These are phyloP conservation scores for Artomyces pyxidatus DNA, from an alignment of 768 basidiomycete genomes.

Conservation along the genomic window DNA sequence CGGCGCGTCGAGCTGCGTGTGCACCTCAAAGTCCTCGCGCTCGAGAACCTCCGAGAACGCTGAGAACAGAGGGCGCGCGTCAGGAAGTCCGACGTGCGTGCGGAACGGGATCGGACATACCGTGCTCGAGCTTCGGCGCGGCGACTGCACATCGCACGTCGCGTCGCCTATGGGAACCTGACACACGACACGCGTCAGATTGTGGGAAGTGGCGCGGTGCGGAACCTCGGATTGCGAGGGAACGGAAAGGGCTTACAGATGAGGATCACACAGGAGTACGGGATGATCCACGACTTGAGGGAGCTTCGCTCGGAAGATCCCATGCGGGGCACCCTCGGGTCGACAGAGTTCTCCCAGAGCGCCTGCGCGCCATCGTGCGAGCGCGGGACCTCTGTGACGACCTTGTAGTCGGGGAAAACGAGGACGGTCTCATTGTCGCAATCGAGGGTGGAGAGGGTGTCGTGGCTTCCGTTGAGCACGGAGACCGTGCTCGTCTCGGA, in stretches of 20 bases:
- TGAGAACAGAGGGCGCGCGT: conserved; percentile 22
- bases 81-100: neutral
- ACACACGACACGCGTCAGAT: neutral
- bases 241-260: conserved; percentile 54
- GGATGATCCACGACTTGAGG: conserved; percentile 70
- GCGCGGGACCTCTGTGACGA: conserved; percentile 65
- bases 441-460: conserved; percentile 59
- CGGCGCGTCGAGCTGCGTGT: conserved; percentile 64
- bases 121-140: conserved; percentile 74
- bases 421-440: conserved; percentile 68
- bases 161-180: conserved; percentile 88
- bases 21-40: conserved; percentile 62
- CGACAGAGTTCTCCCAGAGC: conserved; percentile 58
- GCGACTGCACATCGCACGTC: conserved; percentile 90
- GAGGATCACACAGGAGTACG: conserved; percentile 85
- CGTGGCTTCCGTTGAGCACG: conserved; percentile 80
- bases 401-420: conserved; percentile 87
- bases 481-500: conserved; percentile 50
- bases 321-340: conserved; percentile 45
- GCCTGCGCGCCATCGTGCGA: conserved; percentile 57
- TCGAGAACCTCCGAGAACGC: conserved; percentile 60
- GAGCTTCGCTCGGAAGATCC: conserved; percentile 37
- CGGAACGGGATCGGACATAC: conserved; percentile 31
- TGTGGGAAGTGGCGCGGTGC: neutral
- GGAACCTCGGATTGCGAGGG: neutral